Conservation (phyloP, 164 flowering plant genomes). For the Vitis rotundifolia region DNA sequence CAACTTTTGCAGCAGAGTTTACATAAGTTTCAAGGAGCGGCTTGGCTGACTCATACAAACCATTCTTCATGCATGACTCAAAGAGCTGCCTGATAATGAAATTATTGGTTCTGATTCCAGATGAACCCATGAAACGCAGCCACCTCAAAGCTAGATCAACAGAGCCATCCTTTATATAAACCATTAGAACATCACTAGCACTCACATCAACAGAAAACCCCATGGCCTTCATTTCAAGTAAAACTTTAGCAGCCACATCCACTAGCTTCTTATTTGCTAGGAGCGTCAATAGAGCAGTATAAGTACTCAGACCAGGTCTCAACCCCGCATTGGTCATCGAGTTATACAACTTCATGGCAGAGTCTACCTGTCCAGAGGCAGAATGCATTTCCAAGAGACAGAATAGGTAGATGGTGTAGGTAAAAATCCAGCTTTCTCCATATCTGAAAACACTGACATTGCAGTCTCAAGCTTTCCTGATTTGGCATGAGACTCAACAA, state of each 20-base stretch:
- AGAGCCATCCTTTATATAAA: slow-evolving; percentile 89
- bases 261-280: slow-evolving; percentile 91
- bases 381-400: slow-evolving; percentile 93
- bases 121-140: slow-evolving; percentile 94
- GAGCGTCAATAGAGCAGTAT: slow-evolving; percentile 73
- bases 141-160: slow-evolving; percentile 92
- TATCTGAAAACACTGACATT: slow-evolving; percentile 75
- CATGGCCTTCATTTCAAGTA: slow-evolving; percentile 94
- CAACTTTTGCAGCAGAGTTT: slow-evolving; percentile 80
- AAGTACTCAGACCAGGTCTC: slow-evolving; percentile 86
- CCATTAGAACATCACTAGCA: slow-evolving; percentile 96
- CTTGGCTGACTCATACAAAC: slow-evolving; percentile 83
- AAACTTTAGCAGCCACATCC: slow-evolving; percentile 93
- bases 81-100: slow-evolving; percentile 91
- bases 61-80: slow-evolving; percentile 95
- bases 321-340: slow-evolving; percentile 92
- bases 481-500: slow-evolving; percentile 94
- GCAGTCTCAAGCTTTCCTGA: slow-evolving; percentile 95
- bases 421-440: slow-evolving; percentile 95
- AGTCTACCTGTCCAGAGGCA: slow-evolving; percentile 82
- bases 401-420: slow-evolving; percentile 94
- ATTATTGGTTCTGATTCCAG: slow-evolving; percentile 87
- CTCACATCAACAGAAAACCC: slow-evolving; percentile 87
- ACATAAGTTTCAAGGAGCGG: slow-evolving; percentile 91
- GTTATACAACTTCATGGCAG: slow-evolving; percentile 91